Evolutionary conservation across 2,329 filamentous ascomycete genomes (phyloP), one percentile per base, ranked within the genome.

Genomic region (Aspergillus sp.): DNA sequence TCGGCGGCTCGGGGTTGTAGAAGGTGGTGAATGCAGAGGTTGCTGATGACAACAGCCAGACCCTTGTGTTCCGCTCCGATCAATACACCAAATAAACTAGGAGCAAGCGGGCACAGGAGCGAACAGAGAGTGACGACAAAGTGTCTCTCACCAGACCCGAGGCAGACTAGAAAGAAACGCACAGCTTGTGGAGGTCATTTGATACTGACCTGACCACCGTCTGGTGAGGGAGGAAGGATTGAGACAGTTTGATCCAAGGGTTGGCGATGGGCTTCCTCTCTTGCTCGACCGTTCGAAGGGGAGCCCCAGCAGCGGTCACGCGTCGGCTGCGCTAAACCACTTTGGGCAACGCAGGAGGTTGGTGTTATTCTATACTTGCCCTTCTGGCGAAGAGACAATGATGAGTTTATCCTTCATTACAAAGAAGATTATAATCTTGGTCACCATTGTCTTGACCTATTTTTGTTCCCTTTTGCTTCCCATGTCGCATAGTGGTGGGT

Each of bases 301-400:
- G 69, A 70, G 58, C 60, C 60, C 61, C 70, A 68, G 65, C 25
- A 23, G 41, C 61, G 65, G 73, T 76, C 74, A 76, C 74, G 74
- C 73, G 73, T 75, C 73, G 70, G 73, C 32, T 58, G 61, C 73
- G 69, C 74, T 76, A 76, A 66, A 30, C 73, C 73, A 27, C 27
- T 68, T 66, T 62, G n/a, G 66, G 60, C 49, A 27, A 42, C 27
- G 58, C 41, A 17, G 62, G 64, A 62, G 62, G 64, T 55, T 66
- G 65, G 63, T 44, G 53, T 30, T 42, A 55, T 49, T 38, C 39
- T 53, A 49, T 25, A 17, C 25, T 19, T 38, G 23, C 11, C 41
- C 47, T 57, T 30, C 55, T 25, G n/a, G n/a, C 7, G 15, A 15
- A 25, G 38, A n/a, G n/a, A 25, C 25, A 21, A 27, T 25, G 17